A percentile compares a stretch with the other conserved stretches of the same genome.
phyloP scores from a whole-genome alignment of 2,329 filamentous ascomycete genomes.

The Penicillium corylophilum region DNA sequence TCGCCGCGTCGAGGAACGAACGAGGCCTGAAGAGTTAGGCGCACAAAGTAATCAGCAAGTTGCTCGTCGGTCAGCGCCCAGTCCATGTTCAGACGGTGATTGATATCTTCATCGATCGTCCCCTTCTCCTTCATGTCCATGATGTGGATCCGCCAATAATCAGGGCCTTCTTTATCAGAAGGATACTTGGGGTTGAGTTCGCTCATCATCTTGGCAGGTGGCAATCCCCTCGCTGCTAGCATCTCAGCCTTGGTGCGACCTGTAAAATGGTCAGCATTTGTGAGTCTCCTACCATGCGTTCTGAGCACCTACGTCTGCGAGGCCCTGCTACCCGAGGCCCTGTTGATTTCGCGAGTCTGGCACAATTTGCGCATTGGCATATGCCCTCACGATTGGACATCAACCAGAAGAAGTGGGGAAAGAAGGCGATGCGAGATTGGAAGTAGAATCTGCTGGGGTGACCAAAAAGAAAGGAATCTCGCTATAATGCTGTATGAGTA shows the following conservation, averaged over 20 bases:
- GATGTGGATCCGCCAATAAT: constrained; percentile 33
- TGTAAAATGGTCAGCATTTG: constrained; percentile 2
- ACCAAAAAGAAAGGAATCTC: constrained; percentile 59
- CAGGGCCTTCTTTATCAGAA: constrained; percentile 16
- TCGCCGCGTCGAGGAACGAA: constrained; percentile 58
- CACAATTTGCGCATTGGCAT: constrained; percentile 46
- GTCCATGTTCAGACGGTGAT: constrained; percentile 54
- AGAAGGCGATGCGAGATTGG: constrained; percentile 56
- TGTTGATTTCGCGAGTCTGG: constrained; percentile 1
- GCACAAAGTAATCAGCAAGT: constrained; percentile 44
- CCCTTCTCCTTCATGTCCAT: constrained; percentile 47
- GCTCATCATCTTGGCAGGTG: not conserved
- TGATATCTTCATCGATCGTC: constrained; percentile 46
- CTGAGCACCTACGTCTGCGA: constrained; percentile 1
- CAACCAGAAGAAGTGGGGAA: constrained; percentile 57
- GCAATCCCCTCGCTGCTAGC: not conserved
- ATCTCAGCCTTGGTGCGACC: constrained; percentile 10
- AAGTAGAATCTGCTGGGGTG: constrained; percentile 54
- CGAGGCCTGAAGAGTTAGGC: constrained; percentile 45
- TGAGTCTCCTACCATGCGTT: not conserved
- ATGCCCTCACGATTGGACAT: constrained; percentile 49
- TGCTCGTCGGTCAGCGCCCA: constrained; percentile 53
- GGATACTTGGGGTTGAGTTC: not conserved
- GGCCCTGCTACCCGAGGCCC: not conserved
- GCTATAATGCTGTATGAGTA: constrained; percentile 26